phyloP scores from a whole-genome alignment of 1,284 basidiomycete species.

The Earliella scabrosa region DNA sequence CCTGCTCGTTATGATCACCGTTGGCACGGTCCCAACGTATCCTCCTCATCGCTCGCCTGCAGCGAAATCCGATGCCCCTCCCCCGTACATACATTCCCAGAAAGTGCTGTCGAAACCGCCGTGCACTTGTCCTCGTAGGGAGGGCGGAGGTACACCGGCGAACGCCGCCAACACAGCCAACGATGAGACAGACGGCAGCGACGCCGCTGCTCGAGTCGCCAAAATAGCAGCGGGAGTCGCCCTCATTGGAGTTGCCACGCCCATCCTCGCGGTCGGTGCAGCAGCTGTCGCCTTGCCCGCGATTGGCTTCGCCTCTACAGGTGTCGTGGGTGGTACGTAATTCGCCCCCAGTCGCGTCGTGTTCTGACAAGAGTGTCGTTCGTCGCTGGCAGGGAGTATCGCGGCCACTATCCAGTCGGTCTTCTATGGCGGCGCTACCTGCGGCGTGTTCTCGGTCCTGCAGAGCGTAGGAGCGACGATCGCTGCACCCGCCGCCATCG shows the following conservation, averaged over 20 bases:
- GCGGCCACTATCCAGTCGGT: conserved; percentile 6
- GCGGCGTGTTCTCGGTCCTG: conserved; percentile 9
- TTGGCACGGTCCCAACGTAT: too few species aligned
- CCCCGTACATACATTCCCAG: too few species aligned
- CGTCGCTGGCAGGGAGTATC: not conserved
- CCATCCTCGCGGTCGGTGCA: not conserved
- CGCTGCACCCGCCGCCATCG: not conserved
- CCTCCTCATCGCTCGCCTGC: too few species aligned
- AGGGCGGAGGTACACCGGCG: too few species aligned
- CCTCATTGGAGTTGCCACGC: not conserved
- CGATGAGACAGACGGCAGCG: not conserved
- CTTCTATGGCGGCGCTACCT: conserved; percentile 8
- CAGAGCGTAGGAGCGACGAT: conserved; percentile 12
- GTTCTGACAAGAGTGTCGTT: too few species aligned
- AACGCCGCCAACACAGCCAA: not conserved
- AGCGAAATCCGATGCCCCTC: too few species aligned
- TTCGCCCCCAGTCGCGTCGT: too few species aligned
- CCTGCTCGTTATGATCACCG: too few species aligned
- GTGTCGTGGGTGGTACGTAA: not conserved
- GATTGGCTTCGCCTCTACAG: conserved; percentile 2
- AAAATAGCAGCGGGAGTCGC: not conserved
- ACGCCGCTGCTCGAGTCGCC: not conserved
- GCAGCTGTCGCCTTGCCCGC: conserved; percentile 2
- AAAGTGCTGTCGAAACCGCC: too few species aligned
- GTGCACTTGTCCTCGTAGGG: too few species aligned